Evolutionary conservation across 805 yeast genomes (phyloP), one percentile per base, ranked within the genome.

Genomic region (Cyberlindnera misumaiensis): DNA sequence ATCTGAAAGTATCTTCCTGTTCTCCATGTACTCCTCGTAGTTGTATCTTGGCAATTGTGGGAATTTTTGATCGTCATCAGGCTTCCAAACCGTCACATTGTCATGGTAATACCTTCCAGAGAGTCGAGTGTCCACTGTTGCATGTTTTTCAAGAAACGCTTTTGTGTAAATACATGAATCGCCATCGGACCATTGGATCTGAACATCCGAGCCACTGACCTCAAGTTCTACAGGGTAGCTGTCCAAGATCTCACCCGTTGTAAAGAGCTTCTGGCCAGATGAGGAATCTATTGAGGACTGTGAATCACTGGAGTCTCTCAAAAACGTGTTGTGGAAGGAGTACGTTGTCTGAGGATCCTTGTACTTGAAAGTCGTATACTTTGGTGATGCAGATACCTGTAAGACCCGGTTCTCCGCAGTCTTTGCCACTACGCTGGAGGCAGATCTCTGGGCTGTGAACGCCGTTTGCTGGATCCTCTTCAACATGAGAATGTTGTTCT

Each of bases 281-380:
- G 58, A 52, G 3, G 65, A 60, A 45, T 83, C 84, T 5, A 80
- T 65, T 0, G 83, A 74, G 10, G 49, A 51, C 1, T 60, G 45
- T 11, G 73, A 60, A 4, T 56, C 52, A 34, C 86, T 78, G 0
- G 86, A 68, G 50, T 83, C 94, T 51, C 90, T 67, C 14, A 84
- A 62, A 47, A 83, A 81, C 1, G 72, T 58, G 36, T 72, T 75
- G 47, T 63, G 70, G 55, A 46, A 50, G 10, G 49, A 47, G 16
- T 35, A 52, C 0, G 49, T 40, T 18, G 38, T 43, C 5, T 47
- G 38, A 7, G 34, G 24, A 26, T 43, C 41, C 9, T 39, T 38
- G 32, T 48, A 41, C 7, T 27, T 30, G 15, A 44, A 39, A 1
- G 41, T 37, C 14, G 43, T 39, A 36, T 36, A 39, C 16, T 39